phyloP scores from a whole-genome alignment of 129 eudicot genomes.

The Flaveria trinervia region DNA sequence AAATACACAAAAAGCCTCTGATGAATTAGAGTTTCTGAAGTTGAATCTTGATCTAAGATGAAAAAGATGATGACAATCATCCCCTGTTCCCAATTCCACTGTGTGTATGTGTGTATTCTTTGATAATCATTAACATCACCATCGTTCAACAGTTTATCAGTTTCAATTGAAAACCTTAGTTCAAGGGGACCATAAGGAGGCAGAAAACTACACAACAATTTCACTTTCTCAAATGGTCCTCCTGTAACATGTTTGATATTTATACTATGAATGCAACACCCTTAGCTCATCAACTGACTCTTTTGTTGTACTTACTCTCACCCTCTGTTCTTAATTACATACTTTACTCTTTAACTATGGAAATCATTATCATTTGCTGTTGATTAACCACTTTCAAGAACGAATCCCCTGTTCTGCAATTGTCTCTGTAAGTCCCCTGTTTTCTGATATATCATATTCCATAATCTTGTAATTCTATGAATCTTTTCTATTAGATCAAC shows the following conservation, averaged over 20 bases:
- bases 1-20: background rate
- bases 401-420: background rate
- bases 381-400: constrained; percentile 3
- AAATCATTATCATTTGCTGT: constrained; percentile 34
- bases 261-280: background rate
- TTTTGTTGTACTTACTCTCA: constrained; percentile 8
- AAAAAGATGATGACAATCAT: background rate
- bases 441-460: constrained; percentile 1
- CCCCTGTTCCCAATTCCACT: background rate
- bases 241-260: constrained; percentile 7
- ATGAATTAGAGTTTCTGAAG: constrained; percentile 1
- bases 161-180: background rate
- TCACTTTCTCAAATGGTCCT: constrained; percentile 33
- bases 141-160: constrained; percentile 27
- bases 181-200: constrained; percentile 29
- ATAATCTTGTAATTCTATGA: background rate
- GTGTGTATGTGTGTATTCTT: background rate
- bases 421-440: constrained; percentile 29
- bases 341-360: background rate
- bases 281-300: constrained; percentile 37
- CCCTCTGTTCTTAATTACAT: constrained; percentile 9
- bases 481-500: background rate
- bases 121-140: constrained; percentile 32
- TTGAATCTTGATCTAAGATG: constrained; percentile 9
- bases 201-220: constrained; percentile 32